phyloP scores from a whole-genome alignment of 257 asterid genomes.

The Petrea volubilis region DNA sequence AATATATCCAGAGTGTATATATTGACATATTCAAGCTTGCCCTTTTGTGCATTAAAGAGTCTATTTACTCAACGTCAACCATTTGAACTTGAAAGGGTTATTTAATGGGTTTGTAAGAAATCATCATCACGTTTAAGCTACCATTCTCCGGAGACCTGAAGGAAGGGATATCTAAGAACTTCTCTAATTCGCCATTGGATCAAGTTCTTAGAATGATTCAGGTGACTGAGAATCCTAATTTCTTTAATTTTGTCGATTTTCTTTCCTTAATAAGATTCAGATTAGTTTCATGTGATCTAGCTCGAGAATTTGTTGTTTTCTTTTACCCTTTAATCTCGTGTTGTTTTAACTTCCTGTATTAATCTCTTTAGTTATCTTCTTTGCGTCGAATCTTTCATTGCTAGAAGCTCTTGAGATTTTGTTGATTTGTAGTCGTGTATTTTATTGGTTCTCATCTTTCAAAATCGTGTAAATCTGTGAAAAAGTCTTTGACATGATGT shows the following conservation, averaged over 20 bases:
- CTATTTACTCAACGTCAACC: slow-evolving; percentile 21
- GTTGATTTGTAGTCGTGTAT: too few species aligned
- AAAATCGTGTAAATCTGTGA: too few species aligned
- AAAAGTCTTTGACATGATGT: too few species aligned
- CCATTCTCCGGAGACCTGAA: slow-evolving; percentile 24
- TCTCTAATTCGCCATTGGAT: slow-evolving; percentile 21
- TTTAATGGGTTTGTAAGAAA: slow-evolving; percentile 27
- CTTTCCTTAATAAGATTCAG: neutral
- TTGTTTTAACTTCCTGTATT: neutral
- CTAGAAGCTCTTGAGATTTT: too few species aligned
- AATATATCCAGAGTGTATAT: neutral
- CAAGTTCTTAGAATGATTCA: slow-evolving; percentile 32
- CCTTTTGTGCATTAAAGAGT: slow-evolving; percentile 24
- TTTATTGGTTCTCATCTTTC: too few species aligned
- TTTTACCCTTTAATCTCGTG: neutral
- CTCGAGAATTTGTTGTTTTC: too few species aligned
- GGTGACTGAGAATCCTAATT: slow-evolving; percentile 16
- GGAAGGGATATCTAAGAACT: slow-evolving; percentile 2
- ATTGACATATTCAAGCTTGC: slow-evolving; percentile 21
- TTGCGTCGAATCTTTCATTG: too few species aligned
- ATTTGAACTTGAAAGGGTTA: slow-evolving; percentile 22
- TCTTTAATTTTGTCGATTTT: neutral
- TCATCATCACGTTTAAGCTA: slow-evolving; percentile 16
- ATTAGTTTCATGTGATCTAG: slow-evolving; percentile 1
- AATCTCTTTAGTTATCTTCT: too few species aligned